Evolutionary conservation across 257 asterid species (phyloP), one percentile per base, ranked within the genome.

Genomic region (Paraleonurus japonicus): DNA sequence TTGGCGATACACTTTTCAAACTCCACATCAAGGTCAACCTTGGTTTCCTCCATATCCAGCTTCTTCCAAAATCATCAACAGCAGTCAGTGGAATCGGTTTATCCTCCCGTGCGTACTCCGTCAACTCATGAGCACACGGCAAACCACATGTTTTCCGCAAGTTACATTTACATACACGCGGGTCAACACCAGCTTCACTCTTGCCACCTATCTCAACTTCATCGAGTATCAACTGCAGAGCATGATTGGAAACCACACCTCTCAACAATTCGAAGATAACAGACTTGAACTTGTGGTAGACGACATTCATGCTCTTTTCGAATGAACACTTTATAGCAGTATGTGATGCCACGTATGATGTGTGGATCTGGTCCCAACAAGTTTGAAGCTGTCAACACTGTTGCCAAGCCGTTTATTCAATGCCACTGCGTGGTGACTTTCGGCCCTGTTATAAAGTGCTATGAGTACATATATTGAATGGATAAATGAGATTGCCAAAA

Each of bases 111-210:
- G 16, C 1, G 22, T 47, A 47, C 54, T 47, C 22, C 20, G 22
- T 47, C 54, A 47, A 47, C 54, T 47, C 54, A 47, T 47, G 54
- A n/a, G 54, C 54, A 16, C 54, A 47, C 54, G 54, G 54, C 54
- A 47, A 16, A 22, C 54, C 54, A 47, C 54, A 47, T 16, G 54
- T 47, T 16, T 47, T 47, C 20, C 54, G 20, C 22, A 47, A 16
- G 54, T 47, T 47, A 47, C 54, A 47, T 47, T 23, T 23, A 47
- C 54, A 47, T 47, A 47, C 10, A 16, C 54, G 54, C 10, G 20
- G 54, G 54, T 47, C 54, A 47, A 47, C 22, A n/a, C 54, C 22
- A 47, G 54, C 54, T 4, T 47, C 16, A 47, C 54, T 47, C 54
- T 47, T 47, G 22, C 54, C 3, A 1, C 22, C 54, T 47, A 8